phyloP scores from a whole-genome alignment of 208 protist genomes.

The Plasmodiophora brassicae region DNA sequence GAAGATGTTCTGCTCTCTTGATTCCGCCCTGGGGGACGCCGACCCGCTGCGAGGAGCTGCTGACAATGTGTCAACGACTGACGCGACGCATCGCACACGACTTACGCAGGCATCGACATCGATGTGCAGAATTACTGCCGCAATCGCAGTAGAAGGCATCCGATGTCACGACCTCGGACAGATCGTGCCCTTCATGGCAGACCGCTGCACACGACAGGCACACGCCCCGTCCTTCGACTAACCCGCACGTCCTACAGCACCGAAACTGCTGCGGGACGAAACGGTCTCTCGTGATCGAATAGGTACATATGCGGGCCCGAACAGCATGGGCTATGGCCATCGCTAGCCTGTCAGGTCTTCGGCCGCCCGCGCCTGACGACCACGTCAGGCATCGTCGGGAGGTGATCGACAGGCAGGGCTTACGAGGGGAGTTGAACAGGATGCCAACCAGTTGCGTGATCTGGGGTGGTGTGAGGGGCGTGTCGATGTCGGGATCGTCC shows the following conservation, averaged over 20 bases:
- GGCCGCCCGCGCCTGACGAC: neutral
- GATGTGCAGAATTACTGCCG: neutral
- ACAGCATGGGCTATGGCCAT: neutral
- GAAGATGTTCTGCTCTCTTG: neutral
- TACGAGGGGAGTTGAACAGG: neutral
- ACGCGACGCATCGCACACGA: too few relatives aligned
- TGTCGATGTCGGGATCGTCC: neutral
- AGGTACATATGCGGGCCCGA: neutral
- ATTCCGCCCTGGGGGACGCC: neutral
- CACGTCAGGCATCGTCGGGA: neutral
- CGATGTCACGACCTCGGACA: neutral
- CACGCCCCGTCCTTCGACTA: neutral
- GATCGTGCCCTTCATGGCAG: slow-evolving; percentile 22
- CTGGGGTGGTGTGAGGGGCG: neutral
- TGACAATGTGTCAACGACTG: neutral
- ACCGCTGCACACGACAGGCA: neutral
- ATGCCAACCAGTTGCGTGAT: neutral
- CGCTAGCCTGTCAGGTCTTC: neutral
- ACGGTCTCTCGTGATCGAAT: neutral
- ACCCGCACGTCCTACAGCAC: neutral
- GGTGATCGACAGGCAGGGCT: neutral
- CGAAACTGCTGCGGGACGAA: slow-evolving; percentile 15
- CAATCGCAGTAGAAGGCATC: neutral
- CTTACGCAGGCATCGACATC: neutral
- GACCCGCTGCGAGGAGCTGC: neutral